Conservation (phyloP, 805 yeast genomes). For the Metschnikowia proteae region DNA sequence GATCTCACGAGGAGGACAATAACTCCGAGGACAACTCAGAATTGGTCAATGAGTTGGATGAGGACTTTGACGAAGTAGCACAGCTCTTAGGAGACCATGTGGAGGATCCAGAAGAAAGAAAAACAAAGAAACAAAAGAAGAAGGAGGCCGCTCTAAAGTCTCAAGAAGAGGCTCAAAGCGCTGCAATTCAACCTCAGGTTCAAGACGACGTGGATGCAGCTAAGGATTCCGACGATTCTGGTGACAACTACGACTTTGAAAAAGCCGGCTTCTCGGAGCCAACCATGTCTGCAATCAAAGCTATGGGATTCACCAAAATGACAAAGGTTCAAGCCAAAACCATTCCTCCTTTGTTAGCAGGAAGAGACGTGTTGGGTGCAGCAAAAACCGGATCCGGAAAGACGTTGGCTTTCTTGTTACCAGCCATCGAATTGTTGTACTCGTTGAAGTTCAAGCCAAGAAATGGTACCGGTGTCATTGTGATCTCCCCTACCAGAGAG, state of each 20-base stretch:
- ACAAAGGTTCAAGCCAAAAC: slow-evolving; percentile 94
- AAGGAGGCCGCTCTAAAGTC: slow-evolving; percentile 17
- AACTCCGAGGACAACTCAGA: slow-evolving; percentile 30
- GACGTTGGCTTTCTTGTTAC: slow-evolving; percentile 90
- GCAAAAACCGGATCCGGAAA: slow-evolving; percentile 99
- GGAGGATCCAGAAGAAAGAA: slow-evolving; percentile 37
- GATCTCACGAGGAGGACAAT: slow-evolving; percentile 30
- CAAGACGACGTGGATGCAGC: slow-evolving; percentile 22
- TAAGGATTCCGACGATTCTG: slow-evolving; percentile 26
- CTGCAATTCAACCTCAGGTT: slow-evolving; percentile 30
- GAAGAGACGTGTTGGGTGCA: slow-evolving; percentile 97
- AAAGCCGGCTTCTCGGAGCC: slow-evolving; percentile 67
- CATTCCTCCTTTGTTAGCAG: slow-evolving; percentile 93
- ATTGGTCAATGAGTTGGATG: slow-evolving; percentile 52
- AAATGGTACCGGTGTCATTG: slow-evolving; percentile 96
- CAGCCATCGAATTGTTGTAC: slow-evolving; percentile 90
- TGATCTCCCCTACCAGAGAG: slow-evolving; percentile 96
- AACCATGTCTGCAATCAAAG: slow-evolving; percentile 73
- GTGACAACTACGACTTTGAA: slow-evolving; percentile 31
- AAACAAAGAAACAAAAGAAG: slow-evolving; percentile 21
- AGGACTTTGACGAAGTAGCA: slow-evolving; percentile 56
- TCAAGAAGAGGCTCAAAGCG: slow-evolving; percentile 22
- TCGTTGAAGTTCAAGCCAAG: slow-evolving; percentile 93
- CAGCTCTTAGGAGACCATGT: slow-evolving; percentile 45
- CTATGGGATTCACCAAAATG: slow-evolving; percentile 90